These are phyloP conservation scores for Debaryomycetaceae sp. DNA, from an alignment of 1,139 yeast species.

Conservation along the genomic window DNA sequence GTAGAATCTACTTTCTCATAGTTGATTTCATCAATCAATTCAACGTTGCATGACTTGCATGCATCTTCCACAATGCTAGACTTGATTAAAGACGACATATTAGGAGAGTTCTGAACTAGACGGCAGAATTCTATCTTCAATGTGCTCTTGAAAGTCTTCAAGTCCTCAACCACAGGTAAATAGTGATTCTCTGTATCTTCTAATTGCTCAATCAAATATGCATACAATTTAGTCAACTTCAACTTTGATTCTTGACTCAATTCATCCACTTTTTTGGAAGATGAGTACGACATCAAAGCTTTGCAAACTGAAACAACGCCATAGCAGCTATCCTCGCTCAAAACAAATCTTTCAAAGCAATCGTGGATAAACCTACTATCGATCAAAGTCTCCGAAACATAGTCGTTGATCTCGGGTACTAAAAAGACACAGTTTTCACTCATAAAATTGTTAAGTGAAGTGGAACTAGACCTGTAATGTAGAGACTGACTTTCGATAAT, in stretches of 20 bases:
- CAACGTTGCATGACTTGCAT: conserved; percentile 11
- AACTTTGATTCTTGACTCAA: conserved; percentile 8
- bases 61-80: conserved; percentile 5
- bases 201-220: conserved; percentile 45
- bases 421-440: conserved; percentile 28
- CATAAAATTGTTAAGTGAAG: conserved; percentile 27
- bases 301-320: conserved; percentile 30
- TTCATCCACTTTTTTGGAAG: conserved; percentile 4
- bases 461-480: conserved; percentile 18
- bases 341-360: conserved; percentile 25
- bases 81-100: not conserved
- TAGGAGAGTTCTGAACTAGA: conserved; percentile 6
- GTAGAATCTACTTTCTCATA: conserved; percentile 4
- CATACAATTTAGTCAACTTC: conserved; percentile 29
- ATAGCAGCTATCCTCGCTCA: conserved; percentile 32
- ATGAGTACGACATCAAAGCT: conserved; percentile 16
- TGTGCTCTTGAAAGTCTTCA: conserved; percentile 21
- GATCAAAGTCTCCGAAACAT: conserved; percentile 18
- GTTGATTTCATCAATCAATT: not conserved
- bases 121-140: conserved; percentile 17
- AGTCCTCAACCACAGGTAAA: conserved; percentile 35
- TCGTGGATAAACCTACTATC: conserved; percentile 29
- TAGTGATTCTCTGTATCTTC: conserved; percentile 52
- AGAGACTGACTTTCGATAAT: conserved; percentile 33
- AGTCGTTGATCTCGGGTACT: conserved; percentile 11